Base-by-base conservation (phyloP, 768 basidiomycete species). In the Suillus spraguei region DNA sequence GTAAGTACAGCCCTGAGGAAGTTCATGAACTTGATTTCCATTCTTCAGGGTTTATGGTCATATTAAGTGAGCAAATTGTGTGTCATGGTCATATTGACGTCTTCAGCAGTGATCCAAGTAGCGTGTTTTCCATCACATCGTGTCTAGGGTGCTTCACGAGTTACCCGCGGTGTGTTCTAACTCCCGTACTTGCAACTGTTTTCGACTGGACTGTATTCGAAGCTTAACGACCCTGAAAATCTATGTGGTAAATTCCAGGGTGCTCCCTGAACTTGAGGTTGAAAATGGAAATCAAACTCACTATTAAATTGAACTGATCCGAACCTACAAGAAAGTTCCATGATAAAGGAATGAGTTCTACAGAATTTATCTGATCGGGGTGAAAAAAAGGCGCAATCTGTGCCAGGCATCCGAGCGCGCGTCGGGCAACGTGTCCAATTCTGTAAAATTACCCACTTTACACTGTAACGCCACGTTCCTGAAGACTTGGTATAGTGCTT, bases 141-240 rank as follows among this genome's bases (percentile, higher is more conserved):
- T 58, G 56, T 13, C 56, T 42, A 58, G 39, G 56, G 56, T 58
- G 56, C 56, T 58, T 41, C 24, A 49, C 47, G 41, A 20, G 17
- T 39, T 58, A 22, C 56, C 56, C 56, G 56, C 56, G 53, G 35
- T 22, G n/a, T 54, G n/a, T 36, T 36, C 53, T 54, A 56, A 38
- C 54, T 56, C 54, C 54, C 38, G 39, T 58, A 39, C 55, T 28
- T 52, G 55, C 35, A 28, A 38, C 38, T 24, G 38, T 41, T 41
- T 42, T 58, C 35, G 22, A 58, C 55, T 28, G 55, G 50, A 38
- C 36, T 55, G 54, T 56, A 16, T 36, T 39, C 38, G 56, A 58
- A 58, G 56, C 56, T 32, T 58, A 13, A 28, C 17, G 38, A 58
- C 56, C 56, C 56, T 58, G 56, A 58, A 58, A 58, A 58, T 58